Evolutionary conservation across 257 asterid genomes (phyloP).

Genomic region (Nicotiana sylvestris): DNA sequence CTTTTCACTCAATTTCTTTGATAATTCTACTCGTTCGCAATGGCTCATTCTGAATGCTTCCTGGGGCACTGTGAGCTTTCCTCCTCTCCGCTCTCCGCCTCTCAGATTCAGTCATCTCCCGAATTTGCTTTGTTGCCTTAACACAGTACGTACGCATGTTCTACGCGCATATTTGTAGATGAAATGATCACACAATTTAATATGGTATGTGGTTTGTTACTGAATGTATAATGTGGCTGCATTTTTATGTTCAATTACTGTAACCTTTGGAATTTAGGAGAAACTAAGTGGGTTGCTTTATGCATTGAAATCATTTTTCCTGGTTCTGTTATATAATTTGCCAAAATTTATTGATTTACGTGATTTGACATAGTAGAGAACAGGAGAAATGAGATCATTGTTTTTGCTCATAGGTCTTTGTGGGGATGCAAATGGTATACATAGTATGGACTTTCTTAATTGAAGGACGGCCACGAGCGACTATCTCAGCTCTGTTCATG

Average conservation of each 20-base stretch:
- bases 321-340: background rate
- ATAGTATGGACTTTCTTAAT: constrained; percentile 74
- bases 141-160: constrained; percentile 52
- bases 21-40: constrained; percentile 66
- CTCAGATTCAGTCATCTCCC: constrained; percentile 52
- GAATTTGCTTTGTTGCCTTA: constrained; percentile 62
- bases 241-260: background rate
- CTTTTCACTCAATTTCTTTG: constrained; percentile 58
- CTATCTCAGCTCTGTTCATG: constrained; percentile 83
- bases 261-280: background rate
- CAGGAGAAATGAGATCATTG: background rate
- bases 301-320: background rate
- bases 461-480: constrained; percentile 85
- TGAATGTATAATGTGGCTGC: background rate
- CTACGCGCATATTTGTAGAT: background rate
- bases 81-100: constrained; percentile 70
- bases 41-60: constrained; percentile 51
- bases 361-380: too few relatives aligned
- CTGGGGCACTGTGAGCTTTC: constrained; percentile 90
- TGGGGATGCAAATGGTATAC: constrained; percentile 76
- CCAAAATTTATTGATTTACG: background rate
- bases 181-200: background rate
- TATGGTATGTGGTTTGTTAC: too few relatives aligned
- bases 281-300: background rate
- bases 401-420: constrained; percentile 46